A percentile compares a stretch with the other conserved stretches of the same genome.
phyloP scores from a whole-genome alignment of 148 eudicot species.

The Rhododendron griersonianum region DNA sequence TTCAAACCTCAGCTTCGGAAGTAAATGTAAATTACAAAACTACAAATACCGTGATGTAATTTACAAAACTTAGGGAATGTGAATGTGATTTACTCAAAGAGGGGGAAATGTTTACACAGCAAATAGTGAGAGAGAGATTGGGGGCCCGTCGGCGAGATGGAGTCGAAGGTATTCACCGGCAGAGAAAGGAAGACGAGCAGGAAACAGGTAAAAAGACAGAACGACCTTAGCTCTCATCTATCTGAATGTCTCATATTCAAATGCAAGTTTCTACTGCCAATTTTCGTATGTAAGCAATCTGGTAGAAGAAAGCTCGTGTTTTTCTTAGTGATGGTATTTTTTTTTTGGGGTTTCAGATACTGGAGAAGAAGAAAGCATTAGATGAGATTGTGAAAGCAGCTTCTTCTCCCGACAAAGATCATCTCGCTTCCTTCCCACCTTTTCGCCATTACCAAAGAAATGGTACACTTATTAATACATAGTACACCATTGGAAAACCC shows the following conservation, averaged over 20 bases:
- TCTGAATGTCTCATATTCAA: background rate
- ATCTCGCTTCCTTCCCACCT: constrained; percentile 44
- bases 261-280: background rate
- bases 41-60: background rate
- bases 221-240: background rate
- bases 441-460: constrained; percentile 40
- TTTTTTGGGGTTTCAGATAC: constrained; percentile 31
- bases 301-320: background rate
- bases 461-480: constrained; percentile 30
- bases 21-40: background rate
- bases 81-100: background rate
- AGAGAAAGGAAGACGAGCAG: constrained; percentile 7
- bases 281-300: background rate
- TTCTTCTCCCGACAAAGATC: constrained; percentile 46
- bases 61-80: background rate
- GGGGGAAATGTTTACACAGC: background rate
- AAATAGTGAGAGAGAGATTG: background rate
- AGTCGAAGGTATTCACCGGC: background rate
- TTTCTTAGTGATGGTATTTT: background rate
- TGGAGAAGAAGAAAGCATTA: constrained; percentile 58
- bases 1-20: background rate
- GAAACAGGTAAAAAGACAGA: constrained; percentile 1
- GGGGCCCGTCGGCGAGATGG: background rate
- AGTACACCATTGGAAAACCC: background rate
- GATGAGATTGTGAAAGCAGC: constrained; percentile 52